These are phyloP conservation scores for Lycium barbarum DNA, from an alignment of 257 asterid species.

Conservation along the genomic window DNA sequence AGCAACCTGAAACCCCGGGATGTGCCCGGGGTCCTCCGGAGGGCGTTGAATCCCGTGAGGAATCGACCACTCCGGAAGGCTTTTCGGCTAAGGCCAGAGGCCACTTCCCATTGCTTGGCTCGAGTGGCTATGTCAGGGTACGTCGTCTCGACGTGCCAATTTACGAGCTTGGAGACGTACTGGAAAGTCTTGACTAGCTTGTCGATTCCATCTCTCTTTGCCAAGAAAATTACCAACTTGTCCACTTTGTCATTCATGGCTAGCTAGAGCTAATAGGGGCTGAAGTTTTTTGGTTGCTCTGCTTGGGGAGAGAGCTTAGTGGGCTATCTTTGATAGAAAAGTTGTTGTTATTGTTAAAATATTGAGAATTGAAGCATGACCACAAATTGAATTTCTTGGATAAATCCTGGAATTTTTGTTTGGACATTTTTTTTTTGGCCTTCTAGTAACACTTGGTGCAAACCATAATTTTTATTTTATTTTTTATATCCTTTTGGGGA, in stretches of 20 bases:
- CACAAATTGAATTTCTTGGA: slow-evolving; percentile 48
- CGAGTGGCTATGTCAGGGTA: slow-evolving; percentile 61
- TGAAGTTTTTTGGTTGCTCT: background rate
- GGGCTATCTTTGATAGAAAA: slow-evolving; percentile 16
- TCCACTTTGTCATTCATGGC: slow-evolving; percentile 80
- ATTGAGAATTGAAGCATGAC: slow-evolving; percentile 36
- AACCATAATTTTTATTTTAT: slow-evolving; percentile 18
- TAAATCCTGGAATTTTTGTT: slow-evolving; percentile 48
- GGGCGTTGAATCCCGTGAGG: slow-evolving; percentile 87
- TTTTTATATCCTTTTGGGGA: slow-evolving; percentile 9
- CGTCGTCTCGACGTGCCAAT: slow-evolving; percentile 63
- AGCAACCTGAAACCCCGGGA: slow-evolving; percentile 58
- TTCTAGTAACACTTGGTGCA: slow-evolving; percentile 3
- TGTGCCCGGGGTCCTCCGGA: slow-evolving; percentile 68
- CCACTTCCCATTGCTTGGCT: slow-evolving; percentile 91
- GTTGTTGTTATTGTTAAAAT: background rate
- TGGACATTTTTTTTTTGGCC: slow-evolving; percentile 49
- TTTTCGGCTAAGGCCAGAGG: slow-evolving; percentile 89
- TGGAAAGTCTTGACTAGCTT: slow-evolving; percentile 93
- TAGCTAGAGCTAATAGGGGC: background rate
- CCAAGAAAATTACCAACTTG: slow-evolving; percentile 80
- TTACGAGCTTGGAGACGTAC: slow-evolving; percentile 79
- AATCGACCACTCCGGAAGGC: slow-evolving; percentile 89
- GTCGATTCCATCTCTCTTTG: slow-evolving; percentile 94
- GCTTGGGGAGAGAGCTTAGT: slow-evolving; percentile 12